Percentiles rank a stretch among this genome's conserved stretches.
Evolutionary conservation across 208 protist genomes (phyloP).

Genomic region (Leishmania gerbilli): DNA sequence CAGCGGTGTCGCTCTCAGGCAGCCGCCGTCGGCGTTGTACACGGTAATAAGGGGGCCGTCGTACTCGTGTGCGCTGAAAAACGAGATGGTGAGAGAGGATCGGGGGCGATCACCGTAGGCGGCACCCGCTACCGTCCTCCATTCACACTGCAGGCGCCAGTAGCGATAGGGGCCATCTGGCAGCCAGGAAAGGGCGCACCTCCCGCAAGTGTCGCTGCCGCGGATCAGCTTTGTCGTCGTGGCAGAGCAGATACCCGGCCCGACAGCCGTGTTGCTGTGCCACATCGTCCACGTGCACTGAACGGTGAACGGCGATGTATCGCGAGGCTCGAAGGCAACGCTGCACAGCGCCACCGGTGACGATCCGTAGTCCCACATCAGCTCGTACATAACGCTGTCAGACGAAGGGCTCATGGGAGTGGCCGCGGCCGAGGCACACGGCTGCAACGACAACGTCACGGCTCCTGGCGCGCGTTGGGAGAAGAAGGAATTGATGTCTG

Average conservation of each 20-base stretch:
- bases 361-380: slow-evolving; percentile 33
- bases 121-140: not conserved
- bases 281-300: slow-evolving; percentile 25
- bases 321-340: slow-evolving; percentile 11
- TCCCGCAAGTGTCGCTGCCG: not conserved
- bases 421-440: not conserved
- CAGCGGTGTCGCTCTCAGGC: slow-evolving; percentile 15
- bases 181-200: slow-evolving; percentile 23
- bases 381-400: slow-evolving; percentile 18
- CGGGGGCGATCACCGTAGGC: not conserved
- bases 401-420: too few relatives aligned
- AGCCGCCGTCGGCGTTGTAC: slow-evolving; percentile 16
- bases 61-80: slow-evolving; percentile 24
- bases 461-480: not conserved
- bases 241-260: not conserved
- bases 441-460: slow-evolving; percentile 4
- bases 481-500: slow-evolving; percentile 22
- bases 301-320: not conserved
- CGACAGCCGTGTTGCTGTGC: slow-evolving; percentile 3
- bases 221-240: slow-evolving; percentile 5
- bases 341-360: slow-evolving; percentile 18
- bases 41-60: slow-evolving; percentile 24
- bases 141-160: slow-evolving; percentile 20
- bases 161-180: slow-evolving; percentile 28
- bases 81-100: slow-evolving; percentile 2